Base-by-base conservation (phyloP, 345 rosid genomes). In the Alliaria petiolata region DNA sequence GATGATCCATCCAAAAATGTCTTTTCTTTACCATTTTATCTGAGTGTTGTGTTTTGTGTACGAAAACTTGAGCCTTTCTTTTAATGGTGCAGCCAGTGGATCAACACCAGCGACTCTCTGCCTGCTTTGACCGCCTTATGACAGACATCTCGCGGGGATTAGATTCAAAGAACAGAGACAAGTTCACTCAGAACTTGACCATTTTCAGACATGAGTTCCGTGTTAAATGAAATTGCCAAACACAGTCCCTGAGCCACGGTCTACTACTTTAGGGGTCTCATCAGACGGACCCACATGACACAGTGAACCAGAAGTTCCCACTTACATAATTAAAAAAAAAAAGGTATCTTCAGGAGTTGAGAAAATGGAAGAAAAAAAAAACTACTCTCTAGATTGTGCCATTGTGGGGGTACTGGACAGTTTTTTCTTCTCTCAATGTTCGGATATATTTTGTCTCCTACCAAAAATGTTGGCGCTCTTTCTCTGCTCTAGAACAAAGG, bases 151-250 rank as follows among this genome's bases (percentile, higher is more conserved):
- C 82, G 9, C 86, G 97, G 67, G 82, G 96, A 55, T 67, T 92
- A 69, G 98, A 95, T 76, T 85, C 96, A 28, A 95, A 87, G 87
- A 95, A 95, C 87, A 85, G 93, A 78, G 99, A 95, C 80, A 88
- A 86, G 79, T 95, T 92, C 82, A 92, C 98, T 54, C 99, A 95
- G 81, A 92, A 88, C 74, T 77, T 95, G 66, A 88, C 87, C 19
- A 76, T 87, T 19, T 92, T 95, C 82, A 85, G 99, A 79, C 84
- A 87, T 16, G 99, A 95, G 76, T 92, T 92, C 70, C 96, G 96
- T 30, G 85, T 84, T 46, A 92, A 91, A 74, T 91, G 89, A 62
- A 47, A 62, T 26, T 30, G 7, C 57, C 36, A 16, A 56, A 73
- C 31, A 46, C 20, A 15, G 44, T 40, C 53, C 53, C 52, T 60